Base-by-base conservation (phyloP, 176 grass and related monocot species). In the Rhynchospora breviuscula region DNA sequence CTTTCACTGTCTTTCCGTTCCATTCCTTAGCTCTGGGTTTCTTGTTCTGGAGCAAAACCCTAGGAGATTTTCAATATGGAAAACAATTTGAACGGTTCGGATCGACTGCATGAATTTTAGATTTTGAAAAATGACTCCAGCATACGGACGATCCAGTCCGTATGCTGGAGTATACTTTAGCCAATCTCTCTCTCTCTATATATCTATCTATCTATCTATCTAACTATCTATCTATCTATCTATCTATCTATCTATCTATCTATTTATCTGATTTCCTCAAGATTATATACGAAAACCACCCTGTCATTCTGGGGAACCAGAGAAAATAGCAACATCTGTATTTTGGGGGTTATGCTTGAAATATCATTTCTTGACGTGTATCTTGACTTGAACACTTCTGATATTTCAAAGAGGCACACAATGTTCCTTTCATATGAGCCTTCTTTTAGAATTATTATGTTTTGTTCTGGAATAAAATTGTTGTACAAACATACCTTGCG, bases 401-500 rank as follows among this genome's bases (percentile, higher is more conserved):
- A 76, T 13, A 54, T 29, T 76, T 76, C 52, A 5, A 11, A 48
- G 10, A 14, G 21, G 46, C 47, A 52, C 6, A 52, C 71, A 21
- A 66, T 76, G 6, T 52, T 4, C 49, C 49, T 52, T 52, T 40
- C 35, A 40, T 40, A 40, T 40, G 35, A 40, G 2, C 35, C 35
- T 40, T 40, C 35, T 40, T 40, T 40, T 40, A 40, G 35, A 4
- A 40, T 46, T 44, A 4, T 25, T 76, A 2, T 43, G 19, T 62
- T 80, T 63, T 12, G 10, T 74, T 74, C 11, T 43, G 2, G 9
- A 59, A 12, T 80, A 45, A 63, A 47, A 4, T 13, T 26, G 61
- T 64, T 66, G 5, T 51, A 17, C 31, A 58, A 10, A 80, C 6
- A 8, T 80, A 98, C 96, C 93, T 95, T 98, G 85, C 96, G 89